These are phyloP conservation scores for Naganishia vishniacii DNA, from an alignment of 768 basidiomycete species.

Conservation along the genomic window DNA sequence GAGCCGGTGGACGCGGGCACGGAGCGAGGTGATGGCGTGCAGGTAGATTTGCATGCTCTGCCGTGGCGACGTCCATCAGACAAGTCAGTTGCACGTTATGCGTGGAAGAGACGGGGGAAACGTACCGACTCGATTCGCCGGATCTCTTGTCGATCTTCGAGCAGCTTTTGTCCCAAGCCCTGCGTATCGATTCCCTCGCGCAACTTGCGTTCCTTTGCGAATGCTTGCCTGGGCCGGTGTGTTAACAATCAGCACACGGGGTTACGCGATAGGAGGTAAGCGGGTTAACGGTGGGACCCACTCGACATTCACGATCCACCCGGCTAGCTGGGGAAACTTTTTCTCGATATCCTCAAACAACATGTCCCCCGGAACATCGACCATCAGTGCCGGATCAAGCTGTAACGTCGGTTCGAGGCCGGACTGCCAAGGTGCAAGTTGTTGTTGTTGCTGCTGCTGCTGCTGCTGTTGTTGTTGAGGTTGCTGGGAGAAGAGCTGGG, in stretches of 20 bases:
- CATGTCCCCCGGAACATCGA: slow-evolving; percentile 20
- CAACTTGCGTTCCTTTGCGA: slow-evolving; percentile 15
- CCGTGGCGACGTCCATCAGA: too few species aligned
- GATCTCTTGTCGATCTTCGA: slow-evolving; percentile 23
- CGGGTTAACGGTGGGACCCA: not conserved
- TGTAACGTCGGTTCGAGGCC: slow-evolving; percentile 18
- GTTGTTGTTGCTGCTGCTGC: slow-evolving; percentile 23
- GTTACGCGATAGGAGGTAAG: not conserved
- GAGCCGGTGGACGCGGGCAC: slow-evolving; percentile 14
- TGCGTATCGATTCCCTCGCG: slow-evolving; percentile 22
- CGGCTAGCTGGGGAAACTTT: slow-evolving; percentile 16
- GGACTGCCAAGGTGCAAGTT: slow-evolving; percentile 22
- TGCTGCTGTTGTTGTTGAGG: slow-evolving; percentile 24
- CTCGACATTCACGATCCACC: slow-evolving; percentile 24
- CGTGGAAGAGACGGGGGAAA: too few species aligned
- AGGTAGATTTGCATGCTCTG: slow-evolving; percentile 27
- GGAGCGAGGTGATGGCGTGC: slow-evolving; percentile 20
- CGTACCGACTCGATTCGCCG: slow-evolving; percentile 12
- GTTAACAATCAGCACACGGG: slow-evolving; percentile 6
- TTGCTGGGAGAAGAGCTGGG: slow-evolving; percentile 5
- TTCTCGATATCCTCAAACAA: slow-evolving; percentile 28
- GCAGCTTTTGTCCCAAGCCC: slow-evolving; percentile 12
- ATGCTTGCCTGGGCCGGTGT: not conserved
- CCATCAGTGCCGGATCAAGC: slow-evolving; percentile 18
- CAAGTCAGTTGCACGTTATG: not conserved